A percentile compares a stretch with the other conserved stretches of the same genome.
These are phyloP conservation scores for Pittosporum tobira DNA, from an alignment of 129 eudicot species.

Conservation along the genomic window DNA sequence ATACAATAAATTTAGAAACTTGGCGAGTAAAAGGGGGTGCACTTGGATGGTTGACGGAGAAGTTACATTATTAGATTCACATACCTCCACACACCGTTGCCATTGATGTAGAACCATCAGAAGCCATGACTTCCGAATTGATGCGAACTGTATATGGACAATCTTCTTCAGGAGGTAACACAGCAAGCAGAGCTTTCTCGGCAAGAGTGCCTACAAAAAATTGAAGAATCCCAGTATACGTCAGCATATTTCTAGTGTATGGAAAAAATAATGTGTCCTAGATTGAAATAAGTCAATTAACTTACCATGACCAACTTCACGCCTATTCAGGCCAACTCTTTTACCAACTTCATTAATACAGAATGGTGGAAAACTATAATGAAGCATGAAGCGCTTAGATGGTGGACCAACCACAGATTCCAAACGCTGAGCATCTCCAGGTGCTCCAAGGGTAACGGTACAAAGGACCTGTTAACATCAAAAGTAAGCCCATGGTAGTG, in stretches of 20 bases:
- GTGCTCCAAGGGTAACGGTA: constrained; percentile 94
- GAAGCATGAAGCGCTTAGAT: constrained; percentile 89
- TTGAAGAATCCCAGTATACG: no score
- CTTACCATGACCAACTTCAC: constrained; percentile 98
- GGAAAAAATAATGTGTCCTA: constrained; percentile 1
- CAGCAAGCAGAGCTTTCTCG: constrained; percentile 93
- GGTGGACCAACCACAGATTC: constrained; percentile 87
- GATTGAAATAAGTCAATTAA: constrained; percentile 4
- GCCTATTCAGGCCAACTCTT: constrained; percentile 70
- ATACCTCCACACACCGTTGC: constrained; percentile 98
- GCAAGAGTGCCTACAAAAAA: constrained; percentile 80
- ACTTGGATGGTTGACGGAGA: neutral
- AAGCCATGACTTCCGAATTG: constrained; percentile 97
- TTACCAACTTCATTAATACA: constrained; percentile 96
- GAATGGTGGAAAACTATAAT: constrained; percentile 95
- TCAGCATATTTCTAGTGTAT: no score
- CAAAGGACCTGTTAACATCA: constrained; percentile 67
- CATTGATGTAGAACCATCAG: constrained; percentile 99
- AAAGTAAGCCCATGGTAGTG: no score
- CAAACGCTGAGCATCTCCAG: constrained; percentile 82
- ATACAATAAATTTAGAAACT: no score
- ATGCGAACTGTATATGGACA: constrained; percentile 78
- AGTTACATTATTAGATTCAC: constrained; percentile 5
- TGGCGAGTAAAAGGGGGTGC: no score
- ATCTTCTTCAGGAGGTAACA: constrained; percentile 75